phyloP scores from a whole-genome alignment of 2,329 filamentous ascomycete species.

The Aspergillus melleus region DNA sequence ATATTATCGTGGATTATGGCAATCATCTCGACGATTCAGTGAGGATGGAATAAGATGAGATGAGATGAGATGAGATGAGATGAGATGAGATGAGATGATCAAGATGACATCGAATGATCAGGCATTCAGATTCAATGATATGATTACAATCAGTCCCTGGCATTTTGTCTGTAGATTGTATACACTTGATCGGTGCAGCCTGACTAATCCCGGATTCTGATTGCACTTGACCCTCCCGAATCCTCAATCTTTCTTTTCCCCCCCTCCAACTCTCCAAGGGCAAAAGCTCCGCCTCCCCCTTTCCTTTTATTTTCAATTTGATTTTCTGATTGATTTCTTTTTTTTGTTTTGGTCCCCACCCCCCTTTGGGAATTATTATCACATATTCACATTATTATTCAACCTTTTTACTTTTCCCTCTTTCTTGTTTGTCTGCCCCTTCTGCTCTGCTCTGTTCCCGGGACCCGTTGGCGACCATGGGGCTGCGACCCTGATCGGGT shows the following conservation, averaged over 20 bases:
- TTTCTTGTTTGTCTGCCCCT: not conserved
- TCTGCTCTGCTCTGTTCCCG: not conserved
- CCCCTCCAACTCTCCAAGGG: not conserved
- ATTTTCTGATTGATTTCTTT: not conserved
- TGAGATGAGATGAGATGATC: too few relatives aligned
- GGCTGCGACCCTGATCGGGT: slow-evolving; percentile 20
- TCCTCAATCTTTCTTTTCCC: not conserved
- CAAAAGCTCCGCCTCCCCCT: not conserved
- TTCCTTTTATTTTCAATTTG: not conserved
- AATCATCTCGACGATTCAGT: too few relatives aligned
- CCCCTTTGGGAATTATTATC: not conserved
- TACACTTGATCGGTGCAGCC: not conserved
- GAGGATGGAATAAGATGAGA: too few relatives aligned
- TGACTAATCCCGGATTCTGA: not conserved
- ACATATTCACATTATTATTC: not conserved
- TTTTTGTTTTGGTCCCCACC: not conserved
- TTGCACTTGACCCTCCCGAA: not conserved
- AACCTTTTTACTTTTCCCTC: slow-evolving; percentile 5
- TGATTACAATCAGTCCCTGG: too few relatives aligned
- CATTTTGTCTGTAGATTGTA: too few relatives aligned
- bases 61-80: too few relatives aligned
- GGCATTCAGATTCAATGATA: too few relatives aligned
- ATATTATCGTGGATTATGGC: not conserved
- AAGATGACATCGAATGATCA: too few relatives aligned
- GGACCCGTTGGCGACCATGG: slow-evolving; percentile 13